Evolutionary conservation across 495 filamentous ascomycete genomes (phyloP).

Genomic region (Collariella sp.): DNA sequence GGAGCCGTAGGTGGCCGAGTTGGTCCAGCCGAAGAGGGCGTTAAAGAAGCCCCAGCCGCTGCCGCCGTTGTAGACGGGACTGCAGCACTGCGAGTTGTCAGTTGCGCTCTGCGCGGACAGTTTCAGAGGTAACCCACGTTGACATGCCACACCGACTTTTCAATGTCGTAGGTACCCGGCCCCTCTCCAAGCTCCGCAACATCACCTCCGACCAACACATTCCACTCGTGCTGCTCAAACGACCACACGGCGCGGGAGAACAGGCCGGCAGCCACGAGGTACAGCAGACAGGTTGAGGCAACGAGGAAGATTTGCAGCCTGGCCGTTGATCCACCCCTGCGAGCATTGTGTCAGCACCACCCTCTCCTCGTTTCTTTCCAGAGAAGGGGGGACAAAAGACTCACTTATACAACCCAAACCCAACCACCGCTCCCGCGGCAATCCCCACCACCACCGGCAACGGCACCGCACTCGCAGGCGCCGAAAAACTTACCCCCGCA

Average conservation of each 20-base stretch:
- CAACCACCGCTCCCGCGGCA: slow-evolving; percentile 50
- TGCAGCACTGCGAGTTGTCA: slow-evolving; percentile 56
- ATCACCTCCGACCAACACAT: slow-evolving; percentile 60
- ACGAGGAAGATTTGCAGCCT: slow-evolving; percentile 73
- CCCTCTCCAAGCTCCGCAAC: slow-evolving; percentile 65
- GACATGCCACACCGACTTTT: slow-evolving; percentile 80
- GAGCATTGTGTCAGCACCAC: not conserved
- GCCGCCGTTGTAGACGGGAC: slow-evolving; percentile 58
- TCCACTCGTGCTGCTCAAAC: slow-evolving; percentile 60
- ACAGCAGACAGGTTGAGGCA: slow-evolving; percentile 72
- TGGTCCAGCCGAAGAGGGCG: slow-evolving; percentile 73
- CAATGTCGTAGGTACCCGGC: slow-evolving; percentile 81
- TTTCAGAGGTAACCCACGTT: slow-evolving; percentile 50
- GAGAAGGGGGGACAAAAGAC: slow-evolving; percentile 20
- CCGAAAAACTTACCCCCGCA: slow-evolving; percentile 67
- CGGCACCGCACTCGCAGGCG: slow-evolving; percentile 65
- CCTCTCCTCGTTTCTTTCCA: not conserved
- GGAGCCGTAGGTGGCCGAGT: slow-evolving; percentile 75
- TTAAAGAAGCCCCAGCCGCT: slow-evolving; percentile 91
- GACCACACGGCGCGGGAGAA: slow-evolving; percentile 71
- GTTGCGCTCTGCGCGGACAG: not conserved
- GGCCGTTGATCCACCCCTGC: slow-evolving; percentile 44
- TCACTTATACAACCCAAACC: slow-evolving; percentile 72
- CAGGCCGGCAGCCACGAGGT: slow-evolving; percentile 77
- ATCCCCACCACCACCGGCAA: slow-evolving; percentile 64